Conservation (phyloP, 441 rosid genomes). For the Manihot esculenta region DNA sequence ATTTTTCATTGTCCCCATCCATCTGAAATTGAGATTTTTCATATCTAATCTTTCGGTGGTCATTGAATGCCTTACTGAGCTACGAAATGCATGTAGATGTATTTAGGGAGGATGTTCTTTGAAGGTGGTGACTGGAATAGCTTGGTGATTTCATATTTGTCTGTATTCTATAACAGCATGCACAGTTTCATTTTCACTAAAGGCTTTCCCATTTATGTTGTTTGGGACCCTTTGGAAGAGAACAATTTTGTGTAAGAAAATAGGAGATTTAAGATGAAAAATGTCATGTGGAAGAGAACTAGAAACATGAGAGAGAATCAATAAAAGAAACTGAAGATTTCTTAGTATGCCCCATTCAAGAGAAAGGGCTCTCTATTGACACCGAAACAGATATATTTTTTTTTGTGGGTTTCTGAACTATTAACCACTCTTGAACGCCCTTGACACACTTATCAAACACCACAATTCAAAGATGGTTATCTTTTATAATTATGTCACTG, state of each 20-base stretch:
- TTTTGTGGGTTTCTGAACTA: not conserved
- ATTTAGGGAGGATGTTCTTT: not conserved
- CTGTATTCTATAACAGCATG: not conserved
- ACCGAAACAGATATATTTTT: no score
- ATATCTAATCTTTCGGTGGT: not conserved
- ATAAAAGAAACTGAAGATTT: not conserved
- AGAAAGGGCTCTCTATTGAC: not conserved
- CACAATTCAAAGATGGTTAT: not conserved
- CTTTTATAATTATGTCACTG: not conserved
- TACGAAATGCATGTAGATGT: not conserved
- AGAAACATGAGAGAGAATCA: not conserved
- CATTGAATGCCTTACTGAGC: not conserved
- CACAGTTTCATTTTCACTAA: not conserved
- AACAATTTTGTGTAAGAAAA: not conserved
- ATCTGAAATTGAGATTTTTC: not conserved
- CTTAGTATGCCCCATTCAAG: not conserved
- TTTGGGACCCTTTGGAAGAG: not conserved
- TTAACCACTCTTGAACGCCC: not conserved
- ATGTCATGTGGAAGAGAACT: not conserved
- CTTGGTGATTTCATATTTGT: not conserved
- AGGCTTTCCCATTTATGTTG: not conserved
- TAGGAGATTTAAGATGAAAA: not conserved
- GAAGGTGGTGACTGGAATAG: not conserved
- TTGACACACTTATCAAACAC: not conserved
- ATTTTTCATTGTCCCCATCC: not conserved